These are phyloP conservation scores for Curvularia verruculosa DNA, from an alignment of 2,329 filamentous ascomycete genomes.

Conservation along the genomic window DNA sequence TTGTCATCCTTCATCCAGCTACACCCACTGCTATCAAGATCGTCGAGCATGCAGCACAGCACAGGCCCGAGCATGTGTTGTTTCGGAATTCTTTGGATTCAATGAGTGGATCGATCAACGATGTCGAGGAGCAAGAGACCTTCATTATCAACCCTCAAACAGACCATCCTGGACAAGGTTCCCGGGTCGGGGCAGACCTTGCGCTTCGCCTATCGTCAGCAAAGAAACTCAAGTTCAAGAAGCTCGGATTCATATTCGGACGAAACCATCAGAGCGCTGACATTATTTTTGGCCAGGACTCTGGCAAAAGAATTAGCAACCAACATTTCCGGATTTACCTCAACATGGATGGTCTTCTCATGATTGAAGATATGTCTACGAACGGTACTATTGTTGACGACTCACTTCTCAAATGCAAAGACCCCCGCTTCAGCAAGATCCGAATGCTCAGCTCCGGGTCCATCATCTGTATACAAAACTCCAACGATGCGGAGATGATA, in stretches of 20 bases:
- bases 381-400: slow-evolving; percentile 91
- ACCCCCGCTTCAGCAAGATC: slow-evolving; percentile 50
- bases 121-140: slow-evolving; percentile 53
- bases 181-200: slow-evolving; percentile 61
- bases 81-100: slow-evolving; percentile 51
- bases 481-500: slow-evolving; percentile 65
- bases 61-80: slow-evolving; percentile 66
- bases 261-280: slow-evolving; percentile 76
- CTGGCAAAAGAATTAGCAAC: slow-evolving; percentile 80
- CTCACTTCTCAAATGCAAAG: slow-evolving; percentile 64
- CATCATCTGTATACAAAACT: slow-evolving; percentile 70
- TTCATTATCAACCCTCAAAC: slow-evolving; percentile 55
- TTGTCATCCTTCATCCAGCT: slow-evolving; percentile 84
- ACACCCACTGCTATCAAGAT: slow-evolving; percentile 74
- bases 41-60: slow-evolving; percentile 62
- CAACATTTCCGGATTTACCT: slow-evolving; percentile 94
- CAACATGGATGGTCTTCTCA: slow-evolving; percentile 82
- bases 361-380: slow-evolving; percentile 94
- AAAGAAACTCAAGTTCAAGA: slow-evolving; percentile 64
- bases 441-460: slow-evolving; percentile 75
- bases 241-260: slow-evolving; percentile 83
- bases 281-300: slow-evolving; percentile 67
- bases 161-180: slow-evolving; percentile 24
- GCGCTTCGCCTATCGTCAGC: slow-evolving; percentile 79
- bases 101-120: slow-evolving; percentile 45